phyloP scores from a whole-genome alignment of 768 basidiomycete genomes.

The Kwoniella botswanensis region DNA sequence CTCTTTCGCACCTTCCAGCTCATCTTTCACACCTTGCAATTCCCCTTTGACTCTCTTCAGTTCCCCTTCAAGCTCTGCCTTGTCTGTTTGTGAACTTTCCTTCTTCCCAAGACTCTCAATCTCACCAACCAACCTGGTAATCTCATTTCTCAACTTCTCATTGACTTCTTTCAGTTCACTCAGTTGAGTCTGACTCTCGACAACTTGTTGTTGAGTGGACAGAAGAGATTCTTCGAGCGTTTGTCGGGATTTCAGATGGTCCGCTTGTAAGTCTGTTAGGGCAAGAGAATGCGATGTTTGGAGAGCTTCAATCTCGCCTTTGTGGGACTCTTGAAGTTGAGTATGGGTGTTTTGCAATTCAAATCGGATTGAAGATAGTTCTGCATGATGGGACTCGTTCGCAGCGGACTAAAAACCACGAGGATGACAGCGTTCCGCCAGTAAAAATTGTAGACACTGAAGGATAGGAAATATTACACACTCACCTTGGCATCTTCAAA shows the following conservation, averaged over 20 bases:
- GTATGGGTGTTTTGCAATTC: constrained; percentile 33
- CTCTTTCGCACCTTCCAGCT: constrained; percentile 30
- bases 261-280: constrained; percentile 22
- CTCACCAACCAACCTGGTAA: constrained; percentile 15
- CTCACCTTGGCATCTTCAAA: constrained; percentile 34
- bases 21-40: constrained; percentile 22
- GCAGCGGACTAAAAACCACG: constrained; percentile 18
- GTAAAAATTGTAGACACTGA: too few species aligned
- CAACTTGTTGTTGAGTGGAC: neutral
- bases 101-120: constrained; percentile 12
- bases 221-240: constrained; percentile 4
- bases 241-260: constrained; percentile 15
- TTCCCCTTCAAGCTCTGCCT: neutral
- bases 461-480: neutral
- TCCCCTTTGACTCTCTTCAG: constrained; percentile 24
- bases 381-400: constrained; percentile 28
- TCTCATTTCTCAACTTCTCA: constrained; percentile 20
- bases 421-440: too few species aligned
- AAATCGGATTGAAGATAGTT: constrained; percentile 34
- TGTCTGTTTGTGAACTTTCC: neutral
- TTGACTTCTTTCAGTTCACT: constrained; percentile 8
- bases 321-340: constrained; percentile 32
- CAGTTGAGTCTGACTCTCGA: constrained; percentile 7
- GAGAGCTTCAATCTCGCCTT: constrained; percentile 34
- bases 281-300: constrained; percentile 30